Evolutionary conservation across 768 basidiomycete species (phyloP).

Genomic region (Gyrodon lividus): DNA sequence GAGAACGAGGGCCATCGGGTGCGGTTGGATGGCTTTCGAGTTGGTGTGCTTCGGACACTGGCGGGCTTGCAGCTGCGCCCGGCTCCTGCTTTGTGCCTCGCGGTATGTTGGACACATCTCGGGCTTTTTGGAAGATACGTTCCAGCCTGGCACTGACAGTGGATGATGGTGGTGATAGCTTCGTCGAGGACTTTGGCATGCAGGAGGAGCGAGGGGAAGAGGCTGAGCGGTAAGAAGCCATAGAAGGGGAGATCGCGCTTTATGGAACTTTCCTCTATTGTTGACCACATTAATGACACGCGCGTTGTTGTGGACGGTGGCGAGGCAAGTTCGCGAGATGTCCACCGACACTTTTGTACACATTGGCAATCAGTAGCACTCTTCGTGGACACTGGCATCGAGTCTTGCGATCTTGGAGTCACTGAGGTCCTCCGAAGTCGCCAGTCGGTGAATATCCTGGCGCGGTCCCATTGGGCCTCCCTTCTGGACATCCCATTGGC

Average conservation of each 20-base stretch:
- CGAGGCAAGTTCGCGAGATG: too few relatives aligned
- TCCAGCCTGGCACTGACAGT: not conserved
- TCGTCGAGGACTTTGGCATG: not conserved
- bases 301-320: not conserved
- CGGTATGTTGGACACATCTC: not conserved
- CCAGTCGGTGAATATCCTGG: too few relatives aligned
- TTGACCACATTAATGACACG: not conserved
- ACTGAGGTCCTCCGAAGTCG: too few relatives aligned
- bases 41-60: not conserved
- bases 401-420: too few relatives aligned
- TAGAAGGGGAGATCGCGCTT: not conserved
- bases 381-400: too few relatives aligned
- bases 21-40: not conserved
- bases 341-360: too few relatives aligned
- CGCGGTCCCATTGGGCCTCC: too few relatives aligned
- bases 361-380: too few relatives aligned
- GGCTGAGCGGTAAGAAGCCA: not conserved
- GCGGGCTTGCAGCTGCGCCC: not conserved
- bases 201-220: not conserved
- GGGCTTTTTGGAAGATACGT: not conserved
- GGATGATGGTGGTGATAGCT: not conserved
- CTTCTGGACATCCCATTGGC: too few relatives aligned
- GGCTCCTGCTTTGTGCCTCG: not conserved
- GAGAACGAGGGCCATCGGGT: slow-evolving; percentile 1
- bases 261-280: not conserved